Percentiles rank a stretch among this genome's conserved stretches.
phyloP scores from a whole-genome alignment of 2,329 filamentous ascomycete species.

The Coniochaeta hoffmannii region DNA sequence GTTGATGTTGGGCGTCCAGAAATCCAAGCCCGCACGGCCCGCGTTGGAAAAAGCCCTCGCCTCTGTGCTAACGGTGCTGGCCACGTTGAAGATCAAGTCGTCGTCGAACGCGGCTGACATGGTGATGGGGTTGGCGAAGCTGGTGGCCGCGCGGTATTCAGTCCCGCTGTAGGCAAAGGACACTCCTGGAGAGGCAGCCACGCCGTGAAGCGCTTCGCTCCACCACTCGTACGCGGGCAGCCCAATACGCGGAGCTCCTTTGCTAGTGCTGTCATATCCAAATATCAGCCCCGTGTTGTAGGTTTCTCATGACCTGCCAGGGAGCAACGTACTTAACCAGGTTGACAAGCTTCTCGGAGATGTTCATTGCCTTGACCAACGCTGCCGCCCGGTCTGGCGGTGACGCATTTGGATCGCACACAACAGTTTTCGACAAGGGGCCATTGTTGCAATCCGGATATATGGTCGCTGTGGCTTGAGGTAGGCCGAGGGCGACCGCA shows the following conservation, averaged over 20 bases:
- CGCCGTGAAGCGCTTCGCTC: slow-evolving; percentile 51
- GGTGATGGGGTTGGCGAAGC: slow-evolving; percentile 56
- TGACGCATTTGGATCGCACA: slow-evolving; percentile 39
- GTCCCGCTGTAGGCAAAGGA: slow-evolving; percentile 40
- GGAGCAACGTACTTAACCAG: slow-evolving; percentile 17
- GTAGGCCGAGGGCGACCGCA: neutral
- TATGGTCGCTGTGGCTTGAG: neutral
- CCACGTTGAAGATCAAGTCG: slow-evolving; percentile 49
- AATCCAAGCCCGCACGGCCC: slow-evolving; percentile 46
- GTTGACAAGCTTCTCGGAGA: slow-evolving; percentile 47
- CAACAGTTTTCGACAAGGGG: slow-evolving; percentile 20
- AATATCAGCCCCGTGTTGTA: neutral
- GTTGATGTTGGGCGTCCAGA: slow-evolving; percentile 63
- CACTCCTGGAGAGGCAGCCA: slow-evolving; percentile 43
- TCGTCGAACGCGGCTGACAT: slow-evolving; percentile 61
- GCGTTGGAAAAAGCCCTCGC: slow-evolving; percentile 57
- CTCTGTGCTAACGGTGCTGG: slow-evolving; percentile 48
- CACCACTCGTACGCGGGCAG: slow-evolving; percentile 51
- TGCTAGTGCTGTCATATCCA: slow-evolving; percentile 13
- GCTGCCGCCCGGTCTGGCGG: slow-evolving; percentile 33
- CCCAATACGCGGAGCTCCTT: slow-evolving; percentile 44
- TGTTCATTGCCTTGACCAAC: slow-evolving; percentile 41
- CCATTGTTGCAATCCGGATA: slow-evolving; percentile 19
- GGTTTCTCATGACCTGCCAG: neutral
- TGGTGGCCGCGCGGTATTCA: slow-evolving; percentile 53